These are phyloP conservation scores for Phytophthora foliorum DNA, from an alignment of 352 stramenopile genomes.

Conservation along the genomic window DNA sequence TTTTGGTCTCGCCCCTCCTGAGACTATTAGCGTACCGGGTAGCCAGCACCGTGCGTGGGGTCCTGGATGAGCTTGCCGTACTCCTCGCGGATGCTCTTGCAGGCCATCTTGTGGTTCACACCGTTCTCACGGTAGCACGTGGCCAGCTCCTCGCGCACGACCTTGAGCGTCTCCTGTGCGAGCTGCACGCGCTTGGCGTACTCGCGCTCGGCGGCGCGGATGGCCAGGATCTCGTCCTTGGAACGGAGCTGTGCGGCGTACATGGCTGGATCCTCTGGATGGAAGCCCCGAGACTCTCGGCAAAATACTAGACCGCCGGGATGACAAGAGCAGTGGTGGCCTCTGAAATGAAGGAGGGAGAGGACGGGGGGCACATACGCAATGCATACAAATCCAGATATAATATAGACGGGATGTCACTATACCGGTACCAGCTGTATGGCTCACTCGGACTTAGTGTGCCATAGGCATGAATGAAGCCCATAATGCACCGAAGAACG, in stretches of 20 bases:
- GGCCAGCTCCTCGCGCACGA: conserved; percentile 87
- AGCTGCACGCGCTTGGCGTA: conserved; percentile 82
- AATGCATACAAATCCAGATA: too few species aligned
- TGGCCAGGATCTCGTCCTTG: conserved; percentile 88
- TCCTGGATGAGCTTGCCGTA: conserved; percentile 86
- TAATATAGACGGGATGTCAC: conserved; percentile 5
- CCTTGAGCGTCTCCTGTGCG: conserved; percentile 84
- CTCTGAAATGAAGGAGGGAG: conserved; percentile 31
- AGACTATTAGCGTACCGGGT: conserved; percentile 51
- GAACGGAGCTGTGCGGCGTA: conserved; percentile 78
- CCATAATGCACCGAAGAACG: too few species aligned
- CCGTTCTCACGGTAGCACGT: conserved; percentile 91
- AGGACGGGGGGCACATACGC: conserved; percentile 19
- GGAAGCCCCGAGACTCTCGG: conserved; percentile 17
- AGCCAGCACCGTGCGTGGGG: conserved; percentile 77
- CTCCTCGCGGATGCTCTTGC: conserved; percentile 85
- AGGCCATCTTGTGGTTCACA: conserved; percentile 91
- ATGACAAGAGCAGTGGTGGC: conserved; percentile 28
- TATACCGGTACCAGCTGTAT: conserved; percentile 4
- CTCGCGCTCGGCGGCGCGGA: conserved; percentile 77
- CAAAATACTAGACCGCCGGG: conserved; percentile 38
- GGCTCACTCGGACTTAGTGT: conserved; percentile 17
- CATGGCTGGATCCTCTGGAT: conserved; percentile 43
- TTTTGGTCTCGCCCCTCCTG: background rate
- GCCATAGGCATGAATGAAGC: too few species aligned